phyloP scores from a whole-genome alignment of 768 basidiomycete species.

The Mrakia gelida region DNA sequence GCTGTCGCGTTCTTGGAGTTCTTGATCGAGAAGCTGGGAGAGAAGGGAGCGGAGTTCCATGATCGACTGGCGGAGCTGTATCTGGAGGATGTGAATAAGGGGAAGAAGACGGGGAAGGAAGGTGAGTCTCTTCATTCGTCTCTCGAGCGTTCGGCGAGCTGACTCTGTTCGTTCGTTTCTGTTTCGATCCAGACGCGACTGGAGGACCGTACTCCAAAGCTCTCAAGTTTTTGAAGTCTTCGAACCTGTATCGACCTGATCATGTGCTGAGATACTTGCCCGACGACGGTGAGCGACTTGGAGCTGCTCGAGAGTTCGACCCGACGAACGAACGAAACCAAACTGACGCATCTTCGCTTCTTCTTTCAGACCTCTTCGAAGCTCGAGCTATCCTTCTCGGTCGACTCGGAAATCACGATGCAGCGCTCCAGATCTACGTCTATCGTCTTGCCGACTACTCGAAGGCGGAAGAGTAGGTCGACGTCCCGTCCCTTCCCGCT shows the following conservation, averaged over 20 bases:
- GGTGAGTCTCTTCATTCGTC: neutral
- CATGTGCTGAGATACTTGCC: conserved; percentile 76
- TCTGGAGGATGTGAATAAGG: conserved; percentile 57
- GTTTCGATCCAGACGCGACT: conserved; percentile 52
- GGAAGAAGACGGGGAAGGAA: conserved; percentile 48
- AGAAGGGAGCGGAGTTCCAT: conserved; percentile 66
- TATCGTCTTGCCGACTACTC: conserved; percentile 74
- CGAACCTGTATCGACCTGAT: conserved; percentile 67
- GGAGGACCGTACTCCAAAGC: conserved; percentile 65
- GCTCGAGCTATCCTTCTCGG: conserved; percentile 89
- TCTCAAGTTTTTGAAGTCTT: conserved; percentile 67
- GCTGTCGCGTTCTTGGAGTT: conserved; percentile 65
- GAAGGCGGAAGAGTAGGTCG: conserved; percentile 80
- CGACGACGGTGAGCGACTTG: conserved; percentile 59
- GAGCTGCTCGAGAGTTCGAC: neutral
- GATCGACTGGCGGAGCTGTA: conserved; percentile 87
- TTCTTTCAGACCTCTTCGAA: conserved; percentile 68
- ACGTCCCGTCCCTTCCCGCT: neutral
- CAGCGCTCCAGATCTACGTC: conserved; percentile 91
- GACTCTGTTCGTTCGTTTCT: neutral
- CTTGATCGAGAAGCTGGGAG: conserved; percentile 68
- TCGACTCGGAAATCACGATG: conserved; percentile 82
- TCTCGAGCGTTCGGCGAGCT: neutral
- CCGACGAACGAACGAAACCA: neutral
- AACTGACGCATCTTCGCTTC: neutral